Base-by-base conservation (phyloP, 2,329 filamentous ascomycete genomes). In the Capronia coronata region DNA sequence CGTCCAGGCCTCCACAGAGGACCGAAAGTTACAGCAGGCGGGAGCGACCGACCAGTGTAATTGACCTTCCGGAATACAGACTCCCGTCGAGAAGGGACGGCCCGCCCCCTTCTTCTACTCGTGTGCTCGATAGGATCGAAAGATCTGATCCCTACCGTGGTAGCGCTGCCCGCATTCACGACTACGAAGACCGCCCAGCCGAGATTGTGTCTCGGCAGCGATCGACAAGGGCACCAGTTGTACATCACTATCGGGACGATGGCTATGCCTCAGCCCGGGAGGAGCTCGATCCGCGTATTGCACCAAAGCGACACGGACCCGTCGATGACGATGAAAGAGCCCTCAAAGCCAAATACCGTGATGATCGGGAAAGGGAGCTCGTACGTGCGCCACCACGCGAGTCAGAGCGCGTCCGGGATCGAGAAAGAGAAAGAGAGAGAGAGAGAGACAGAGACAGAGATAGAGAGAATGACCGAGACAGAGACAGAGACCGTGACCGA, bases 1-100 rank as follows among this genome's bases (percentile, higher is more conserved):
- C 46, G 19, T 61, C 64, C 30, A 50, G 55, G 43, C 54, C 57
- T 25, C 55, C 58, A 27, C 59, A 56, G 35, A 55, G 62, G 32
- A 56, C 61, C 8, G 60, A 68, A 35, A 68, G 63, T 48, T 61
- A 62, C 41, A 61, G 59, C 19, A 54, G 62, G 10, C 55, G 54
- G 29, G 59, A 62, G 39, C 51, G 59, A 4, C 59, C 59, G 2
- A 45, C 49, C n/a, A 62, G 59, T 46, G 49, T 52, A 13, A 49
- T 56, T 19, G 57, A 51, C 9, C n/a, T 51, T 10, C 48, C 46
- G n/a, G 57, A 55, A 23, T 59, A 58, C 21, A 53, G 54, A 43
- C 8, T 50, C 25, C 46, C 52, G 13, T 25, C 43, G 2, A 48
- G 59, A 42, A 51, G 57, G 42, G 57, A 61, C 11, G 52, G 25